A percentile compares a stretch with the other conserved stretches of the same genome.
phyloP scores from a whole-genome alignment of 768 basidiomycete species.

The Leucogyrophana mollusca region DNA sequence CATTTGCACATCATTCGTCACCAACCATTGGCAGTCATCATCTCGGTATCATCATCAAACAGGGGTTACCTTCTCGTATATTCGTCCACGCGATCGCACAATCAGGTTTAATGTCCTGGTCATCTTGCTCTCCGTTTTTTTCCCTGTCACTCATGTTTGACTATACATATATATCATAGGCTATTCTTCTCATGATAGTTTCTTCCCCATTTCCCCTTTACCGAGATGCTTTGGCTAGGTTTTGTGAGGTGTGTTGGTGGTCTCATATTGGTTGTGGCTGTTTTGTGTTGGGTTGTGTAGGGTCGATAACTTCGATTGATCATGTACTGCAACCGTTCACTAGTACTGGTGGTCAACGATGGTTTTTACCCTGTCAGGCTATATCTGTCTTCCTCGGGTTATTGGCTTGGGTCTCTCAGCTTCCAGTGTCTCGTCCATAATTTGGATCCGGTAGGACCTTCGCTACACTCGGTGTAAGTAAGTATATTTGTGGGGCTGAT shows the following conservation, averaged over 20 bases:
- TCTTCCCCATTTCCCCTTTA: slow-evolving; percentile 12
- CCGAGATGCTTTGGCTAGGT: slow-evolving; percentile 12
- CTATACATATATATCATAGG: slow-evolving; percentile 30
- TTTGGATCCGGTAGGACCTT: no score
- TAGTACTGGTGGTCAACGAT: no score
- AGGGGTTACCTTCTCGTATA: slow-evolving; percentile 10
- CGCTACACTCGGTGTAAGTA: no score
- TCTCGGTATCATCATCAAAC: slow-evolving; percentile 10
- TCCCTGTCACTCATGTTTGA: slow-evolving; percentile 13
- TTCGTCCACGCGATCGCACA: slow-evolving; percentile 10
- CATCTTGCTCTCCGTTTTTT: slow-evolving; percentile 8
- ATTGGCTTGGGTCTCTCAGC: no score
- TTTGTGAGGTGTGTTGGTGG: slow-evolving; percentile 8
- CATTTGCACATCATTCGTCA: slow-evolving; percentile 12
- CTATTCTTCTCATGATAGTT: slow-evolving; percentile 19
- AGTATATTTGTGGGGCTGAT: no score
- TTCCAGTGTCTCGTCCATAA: no score
- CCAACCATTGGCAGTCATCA: slow-evolving; percentile 12
- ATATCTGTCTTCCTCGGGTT: no score
- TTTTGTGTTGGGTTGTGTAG: slow-evolving; percentile 8
- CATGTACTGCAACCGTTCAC: no score
- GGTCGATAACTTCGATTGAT: neutral
- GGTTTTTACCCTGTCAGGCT: no score
- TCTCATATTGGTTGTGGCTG: slow-evolving; percentile 11
- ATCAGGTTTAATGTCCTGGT: slow-evolving; percentile 12